phyloP scores from a whole-genome alignment of 768 basidiomycete genomes.

The Hebeloma cylindrosporum region DNA sequence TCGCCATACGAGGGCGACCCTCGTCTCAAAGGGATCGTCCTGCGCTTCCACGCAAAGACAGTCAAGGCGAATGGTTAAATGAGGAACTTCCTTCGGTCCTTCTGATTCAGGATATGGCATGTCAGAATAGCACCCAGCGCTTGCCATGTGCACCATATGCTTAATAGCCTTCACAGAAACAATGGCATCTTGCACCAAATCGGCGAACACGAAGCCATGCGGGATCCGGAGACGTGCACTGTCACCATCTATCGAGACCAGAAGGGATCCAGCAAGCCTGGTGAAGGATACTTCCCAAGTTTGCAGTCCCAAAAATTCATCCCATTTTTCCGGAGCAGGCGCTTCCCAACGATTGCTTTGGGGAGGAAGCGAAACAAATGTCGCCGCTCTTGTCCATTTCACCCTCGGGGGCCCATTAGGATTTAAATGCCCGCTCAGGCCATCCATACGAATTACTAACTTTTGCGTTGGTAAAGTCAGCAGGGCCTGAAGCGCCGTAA shows the following conservation, averaged over 20 bases:
- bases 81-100: conserved; percentile 68
- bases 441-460: conserved; percentile 45
- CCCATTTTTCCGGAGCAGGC: conserved; percentile 54
- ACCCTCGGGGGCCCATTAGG: conserved; percentile 30
- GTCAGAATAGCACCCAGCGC: conserved; percentile 48
- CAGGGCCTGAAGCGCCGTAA: conserved; percentile 45
- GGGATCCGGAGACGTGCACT: conserved; percentile 79
- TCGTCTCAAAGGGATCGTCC: conserved; percentile 83
- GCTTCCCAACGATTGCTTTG: conserved; percentile 36
- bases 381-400: conserved; percentile 42
- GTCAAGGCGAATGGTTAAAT: conserved; percentile 56
- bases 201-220: conserved; percentile 70
- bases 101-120: conserved; percentile 70
- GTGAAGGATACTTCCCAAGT: conserved; percentile 45
- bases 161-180: conserved; percentile 72
- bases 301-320: conserved; percentile 66
- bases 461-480: conserved; percentile 50
- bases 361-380: conserved; percentile 57
- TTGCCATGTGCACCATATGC: conserved; percentile 61
- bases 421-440: conserved; percentile 27
- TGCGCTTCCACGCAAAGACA: conserved; percentile 72
- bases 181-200: conserved; percentile 70
- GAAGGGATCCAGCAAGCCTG: conserved; percentile 30
- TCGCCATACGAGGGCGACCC: conserved; percentile 70
- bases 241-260: conserved; percentile 56